Conservation (phyloP, 331 rosid species). For the Malus hybrid region DNA sequence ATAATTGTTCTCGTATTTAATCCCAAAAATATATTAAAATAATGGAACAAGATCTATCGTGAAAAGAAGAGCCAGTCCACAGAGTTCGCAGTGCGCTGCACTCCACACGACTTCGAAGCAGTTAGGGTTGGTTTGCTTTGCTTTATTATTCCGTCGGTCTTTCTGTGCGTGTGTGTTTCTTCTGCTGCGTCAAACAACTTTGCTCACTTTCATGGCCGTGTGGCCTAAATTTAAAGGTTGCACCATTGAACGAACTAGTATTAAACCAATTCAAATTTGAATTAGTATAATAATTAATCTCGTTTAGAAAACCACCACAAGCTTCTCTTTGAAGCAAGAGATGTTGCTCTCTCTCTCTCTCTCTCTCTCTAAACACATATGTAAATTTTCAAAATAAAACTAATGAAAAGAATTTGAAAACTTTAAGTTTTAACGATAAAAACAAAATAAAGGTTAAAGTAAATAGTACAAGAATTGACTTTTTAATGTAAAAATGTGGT, state of each 20-base stretch:
- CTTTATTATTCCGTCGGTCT: slow-evolving; percentile 56
- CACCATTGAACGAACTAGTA: neutral
- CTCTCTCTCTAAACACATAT: neutral
- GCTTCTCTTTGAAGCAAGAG: slow-evolving; percentile 75
- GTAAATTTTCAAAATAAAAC: too few relatives aligned
- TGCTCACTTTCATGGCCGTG: slow-evolving; percentile 55
- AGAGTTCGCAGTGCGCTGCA: neutral
- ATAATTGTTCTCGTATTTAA: slow-evolving; percentile 19
- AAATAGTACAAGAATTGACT: too few relatives aligned
- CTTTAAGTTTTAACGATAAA: too few relatives aligned
- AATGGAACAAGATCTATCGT: slow-evolving; percentile 34
- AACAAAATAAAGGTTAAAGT: too few relatives aligned
- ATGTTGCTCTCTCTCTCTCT: slow-evolving; percentile 49
- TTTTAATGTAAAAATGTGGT: too few relatives aligned
- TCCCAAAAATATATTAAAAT: slow-evolving; percentile 11
- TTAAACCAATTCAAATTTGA: neutral
- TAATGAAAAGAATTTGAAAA: too few relatives aligned
- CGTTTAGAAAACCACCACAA: slow-evolving; percentile 20
- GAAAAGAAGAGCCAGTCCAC: slow-evolving; percentile 65
- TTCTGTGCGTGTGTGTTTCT: slow-evolving; percentile 24
- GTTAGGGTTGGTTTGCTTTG: neutral
- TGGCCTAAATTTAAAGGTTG: neutral
- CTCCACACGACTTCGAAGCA: slow-evolving; percentile 35
- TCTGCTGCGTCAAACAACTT: slow-evolving; percentile 37
- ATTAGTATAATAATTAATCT: neutral